phyloP scores from a whole-genome alignment of 139 green algal genomes.

The Tetraselmis striata region DNA sequence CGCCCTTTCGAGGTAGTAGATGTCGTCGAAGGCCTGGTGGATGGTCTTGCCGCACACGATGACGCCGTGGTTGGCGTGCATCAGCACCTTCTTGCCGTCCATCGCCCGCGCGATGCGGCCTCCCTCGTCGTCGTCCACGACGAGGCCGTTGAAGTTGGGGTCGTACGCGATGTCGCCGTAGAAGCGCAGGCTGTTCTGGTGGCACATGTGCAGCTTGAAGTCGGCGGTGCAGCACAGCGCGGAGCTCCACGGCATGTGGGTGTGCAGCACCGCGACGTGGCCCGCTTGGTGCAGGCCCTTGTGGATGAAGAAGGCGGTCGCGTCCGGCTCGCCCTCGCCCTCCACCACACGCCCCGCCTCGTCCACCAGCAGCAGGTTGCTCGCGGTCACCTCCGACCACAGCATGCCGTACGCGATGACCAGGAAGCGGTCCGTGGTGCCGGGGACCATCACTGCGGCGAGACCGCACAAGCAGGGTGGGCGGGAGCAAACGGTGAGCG shows the following conservation, averaged over 20 bases:
- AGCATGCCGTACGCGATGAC: slow-evolving; percentile 34
- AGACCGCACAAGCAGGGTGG: not conserved
- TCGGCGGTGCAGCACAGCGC: slow-evolving; percentile 26
- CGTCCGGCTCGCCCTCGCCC: slow-evolving; percentile 27
- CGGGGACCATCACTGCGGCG: slow-evolving; percentile 23
- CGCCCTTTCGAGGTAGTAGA: slow-evolving; percentile 39
- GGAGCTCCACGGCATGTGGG: slow-evolving; percentile 26
- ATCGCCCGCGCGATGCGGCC: slow-evolving; percentile 17
- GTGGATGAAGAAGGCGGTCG: slow-evolving; percentile 44
- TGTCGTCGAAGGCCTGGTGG: slow-evolving; percentile 20
- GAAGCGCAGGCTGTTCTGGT: slow-evolving; percentile 39
- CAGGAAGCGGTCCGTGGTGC: slow-evolving; percentile 24
- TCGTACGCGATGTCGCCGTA: slow-evolving; percentile 35
- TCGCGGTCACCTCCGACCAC: slow-evolving; percentile 31
- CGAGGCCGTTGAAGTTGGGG: slow-evolving; percentile 36
- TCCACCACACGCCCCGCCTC: slow-evolving; percentile 25
- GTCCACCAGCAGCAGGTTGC: slow-evolving; percentile 33
- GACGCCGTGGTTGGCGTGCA: slow-evolving; percentile 26
- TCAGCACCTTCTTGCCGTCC: slow-evolving; percentile 18
- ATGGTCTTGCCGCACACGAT: slow-evolving; percentile 18
- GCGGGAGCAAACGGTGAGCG: not conserved
- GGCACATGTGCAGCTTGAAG: slow-evolving; percentile 32
- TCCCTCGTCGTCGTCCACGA: slow-evolving; percentile 29
- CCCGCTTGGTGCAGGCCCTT: slow-evolving; percentile 18
- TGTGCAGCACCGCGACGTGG: slow-evolving; percentile 29